Base-by-base conservation (phyloP, 805 yeast species). In the Saccharomycopsis olivae region DNA sequence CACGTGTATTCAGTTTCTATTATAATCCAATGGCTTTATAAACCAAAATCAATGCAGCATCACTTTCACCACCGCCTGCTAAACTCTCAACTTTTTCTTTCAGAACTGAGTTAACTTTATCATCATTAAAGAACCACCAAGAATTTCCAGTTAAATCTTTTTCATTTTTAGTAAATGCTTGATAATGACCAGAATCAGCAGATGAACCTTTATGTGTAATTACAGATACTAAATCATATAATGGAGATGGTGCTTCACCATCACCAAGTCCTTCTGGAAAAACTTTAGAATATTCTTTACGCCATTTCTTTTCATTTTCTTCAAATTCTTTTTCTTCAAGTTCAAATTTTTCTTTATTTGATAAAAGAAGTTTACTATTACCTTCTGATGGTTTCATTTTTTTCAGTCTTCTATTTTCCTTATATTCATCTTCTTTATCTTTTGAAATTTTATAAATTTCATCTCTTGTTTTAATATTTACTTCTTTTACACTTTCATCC, bases 31-130 rank as follows among this genome's bases (percentile, higher is more conserved):
- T 73, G 5, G 86, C 94, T 56, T 79, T 80, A 65, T 92, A 92
- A 40, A 92, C 62, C 50, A 89, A 68, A 41, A 92, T 78, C 58
- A 92, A 71, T 2, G 98, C 99, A 53, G 92, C 78, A 60, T 92
- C 99, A 51, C 95, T 76, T 64, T 94, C 98, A 43, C 97, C 96
- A 42, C 99, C 99, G 33, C 98, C 99, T 4, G 96, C 83, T 49
- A 92, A 68, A 41, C 71, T 60, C 58, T 87, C 95, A 46, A 92
- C 76, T 55, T 75, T 85, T 38, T 87, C 92, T 54, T 75, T 81
- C 47, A 69, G 75, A n/a, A 88, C 87, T 31, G 68, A 63, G 5
- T 74, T 65, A 14, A 92, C 95, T 56, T 80, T 80, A 61, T 88
- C 95, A 59, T 92, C 99, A 57, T 92, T 87, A 62, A 85, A 92